phyloP scores from a whole-genome alignment of 495 filamentous ascomycete genomes.

The Chaetomium fimeti region DNA sequence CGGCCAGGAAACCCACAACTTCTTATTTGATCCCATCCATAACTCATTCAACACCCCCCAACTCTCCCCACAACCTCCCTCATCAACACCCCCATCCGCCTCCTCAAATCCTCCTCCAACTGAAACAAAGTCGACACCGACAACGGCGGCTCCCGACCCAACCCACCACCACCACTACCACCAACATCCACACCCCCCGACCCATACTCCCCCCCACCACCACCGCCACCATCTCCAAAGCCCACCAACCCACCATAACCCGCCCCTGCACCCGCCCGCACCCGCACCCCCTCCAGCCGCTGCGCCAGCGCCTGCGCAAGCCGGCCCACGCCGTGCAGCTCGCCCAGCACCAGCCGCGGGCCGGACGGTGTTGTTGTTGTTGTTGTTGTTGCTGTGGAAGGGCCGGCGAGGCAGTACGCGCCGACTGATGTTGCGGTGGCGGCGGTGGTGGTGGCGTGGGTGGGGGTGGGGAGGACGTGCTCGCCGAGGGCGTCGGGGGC shows the following conservation, averaged over 20 bases:
- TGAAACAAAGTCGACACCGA: constrained; percentile 4
- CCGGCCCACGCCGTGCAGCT: neutral
- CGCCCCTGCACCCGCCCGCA: neutral
- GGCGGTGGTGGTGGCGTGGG: neutral
- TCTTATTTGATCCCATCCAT: too few relatives aligned
- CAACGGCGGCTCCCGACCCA: neutral
- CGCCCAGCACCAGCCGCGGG: neutral
- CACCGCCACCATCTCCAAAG: too few relatives aligned
- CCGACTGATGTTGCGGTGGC: neutral
- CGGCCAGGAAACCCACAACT: too few relatives aligned
- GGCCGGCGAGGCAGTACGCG: too few relatives aligned
- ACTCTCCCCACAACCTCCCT: neutral
- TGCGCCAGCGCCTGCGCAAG: neutral
- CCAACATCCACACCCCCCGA: neutral
- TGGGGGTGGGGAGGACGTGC: neutral
- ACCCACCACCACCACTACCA: neutral
- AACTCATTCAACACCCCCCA: neutral
- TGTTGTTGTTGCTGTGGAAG: too few relatives aligned
- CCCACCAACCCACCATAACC: too few relatives aligned
- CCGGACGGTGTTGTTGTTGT: too few relatives aligned
- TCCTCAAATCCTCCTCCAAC: constrained; percentile 9
- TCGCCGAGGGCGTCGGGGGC: neutral
- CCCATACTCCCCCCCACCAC: too few relatives aligned
- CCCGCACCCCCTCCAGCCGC: neutral
- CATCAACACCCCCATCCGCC: neutral